Percentiles rank a stretch among this genome's conserved stretches.
Evolutionary conservation across 495 filamentous ascomycete genomes (phyloP).

Genomic region (Pseudevernia furfuracea): DNA sequence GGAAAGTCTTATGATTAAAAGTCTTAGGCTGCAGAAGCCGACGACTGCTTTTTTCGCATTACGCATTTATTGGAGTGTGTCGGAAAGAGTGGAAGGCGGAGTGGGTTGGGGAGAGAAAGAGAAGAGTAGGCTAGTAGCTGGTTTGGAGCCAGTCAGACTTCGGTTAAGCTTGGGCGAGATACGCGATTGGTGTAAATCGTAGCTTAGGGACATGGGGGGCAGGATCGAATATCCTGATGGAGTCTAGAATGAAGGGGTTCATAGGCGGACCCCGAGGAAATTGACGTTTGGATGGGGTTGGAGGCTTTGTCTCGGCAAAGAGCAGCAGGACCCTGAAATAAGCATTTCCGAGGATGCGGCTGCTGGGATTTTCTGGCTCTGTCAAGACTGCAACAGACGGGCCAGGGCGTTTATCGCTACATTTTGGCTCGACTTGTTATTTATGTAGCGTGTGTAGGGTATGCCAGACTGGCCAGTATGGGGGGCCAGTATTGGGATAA

Average conservation of each 20-base stretch:
- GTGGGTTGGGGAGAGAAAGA: neutral
- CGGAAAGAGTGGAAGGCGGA: neutral
- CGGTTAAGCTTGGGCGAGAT: neutral
- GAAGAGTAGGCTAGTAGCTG: neutral
- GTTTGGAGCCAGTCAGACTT: neutral
- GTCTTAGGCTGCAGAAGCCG: no score
- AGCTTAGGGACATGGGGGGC: neutral
- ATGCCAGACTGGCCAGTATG: no score
- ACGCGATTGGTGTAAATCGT: slow-evolving; percentile 4
- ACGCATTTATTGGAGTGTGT: no score
- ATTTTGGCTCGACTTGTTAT: no score
- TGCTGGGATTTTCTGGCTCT: slow-evolving; percentile 9
- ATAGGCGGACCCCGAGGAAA: slow-evolving; percentile 12
- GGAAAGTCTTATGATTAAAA: no score
- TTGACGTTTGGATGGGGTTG: slow-evolving; percentile 2
- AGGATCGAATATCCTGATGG: slow-evolving; percentile 12
- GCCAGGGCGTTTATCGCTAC: no score
- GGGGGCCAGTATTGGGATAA: no score
- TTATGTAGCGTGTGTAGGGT: no score
- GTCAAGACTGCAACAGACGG: no score
- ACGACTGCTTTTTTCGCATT: no score
- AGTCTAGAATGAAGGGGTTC: neutral
- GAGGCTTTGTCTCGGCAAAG: slow-evolving; percentile 9
- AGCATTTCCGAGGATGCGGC: slow-evolving; percentile 21
- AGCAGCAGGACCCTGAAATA: neutral